A percentile compares a stretch with the other conserved stretches of the same genome.
phyloP scores from a whole-genome alignment of 2,329 filamentous ascomycete genomes.

The Phialocephala sp. region DNA sequence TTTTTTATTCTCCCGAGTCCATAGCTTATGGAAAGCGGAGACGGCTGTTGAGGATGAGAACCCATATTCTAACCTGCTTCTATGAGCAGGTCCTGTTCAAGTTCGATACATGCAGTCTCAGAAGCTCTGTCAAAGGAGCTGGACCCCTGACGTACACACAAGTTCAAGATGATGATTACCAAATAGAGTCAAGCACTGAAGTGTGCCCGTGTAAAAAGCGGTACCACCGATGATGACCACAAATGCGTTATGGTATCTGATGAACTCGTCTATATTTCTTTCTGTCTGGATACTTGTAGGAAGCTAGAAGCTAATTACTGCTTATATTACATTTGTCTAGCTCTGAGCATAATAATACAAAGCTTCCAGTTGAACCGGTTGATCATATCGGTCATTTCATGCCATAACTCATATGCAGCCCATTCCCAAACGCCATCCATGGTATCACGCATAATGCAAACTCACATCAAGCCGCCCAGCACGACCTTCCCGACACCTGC shows the following conservation, averaged over 20 bases:
- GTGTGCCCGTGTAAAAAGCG: constrained; percentile 52
- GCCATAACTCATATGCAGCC: constrained; percentile 29
- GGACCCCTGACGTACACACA: constrained; percentile 55
- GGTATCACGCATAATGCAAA: constrained; percentile 12
- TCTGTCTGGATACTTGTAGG: not conserved
- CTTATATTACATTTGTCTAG: constrained; percentile 22
- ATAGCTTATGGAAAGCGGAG: constrained; percentile 60
- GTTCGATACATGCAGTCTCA: constrained; percentile 42
- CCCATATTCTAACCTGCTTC: constrained; percentile 40
- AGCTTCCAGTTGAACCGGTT: constrained; percentile 15
- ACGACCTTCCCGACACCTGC: constrained; percentile 88
- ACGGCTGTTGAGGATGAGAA: constrained; percentile 32
- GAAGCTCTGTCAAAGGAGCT: constrained; percentile 74
- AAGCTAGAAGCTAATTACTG: constrained; percentile 17
- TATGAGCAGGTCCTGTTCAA: constrained; percentile 45
- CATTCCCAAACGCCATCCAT: constrained; percentile 14
- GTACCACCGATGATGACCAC: constrained; percentile 51
- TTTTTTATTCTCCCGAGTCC: constrained; percentile 52
- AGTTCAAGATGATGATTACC: constrained; percentile 81
- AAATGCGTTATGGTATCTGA: constrained; percentile 59
- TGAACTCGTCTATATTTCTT: not conserved
- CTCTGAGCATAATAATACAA: constrained; percentile 24
- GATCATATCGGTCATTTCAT: constrained; percentile 26
- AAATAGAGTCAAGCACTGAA: constrained; percentile 99
- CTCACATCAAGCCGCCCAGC: constrained; percentile 79